A percentile compares a stretch with the other conserved stretches of the same genome.
Conservation (phyloP, 495 filamentous ascomycete species). For the Talaromyces nanjingensis region DNA sequence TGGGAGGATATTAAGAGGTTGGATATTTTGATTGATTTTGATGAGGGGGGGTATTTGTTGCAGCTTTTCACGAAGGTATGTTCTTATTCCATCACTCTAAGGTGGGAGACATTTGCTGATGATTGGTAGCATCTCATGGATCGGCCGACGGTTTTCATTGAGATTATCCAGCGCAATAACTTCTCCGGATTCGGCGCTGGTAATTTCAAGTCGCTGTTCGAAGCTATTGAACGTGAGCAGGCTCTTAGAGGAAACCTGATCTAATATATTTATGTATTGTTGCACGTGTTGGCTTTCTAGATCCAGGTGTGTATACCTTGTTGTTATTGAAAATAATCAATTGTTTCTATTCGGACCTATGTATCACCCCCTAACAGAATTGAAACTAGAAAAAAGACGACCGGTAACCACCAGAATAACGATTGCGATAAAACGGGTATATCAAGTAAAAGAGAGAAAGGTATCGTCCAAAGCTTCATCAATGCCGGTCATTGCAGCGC, state of each 20-base stretch:
- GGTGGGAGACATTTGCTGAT: slow-evolving; percentile 15
- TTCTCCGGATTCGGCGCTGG: slow-evolving; percentile 88
- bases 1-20: slow-evolving; percentile 63
- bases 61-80: slow-evolving; percentile 77
- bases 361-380: not conserved
- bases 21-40: slow-evolving; percentile 87
- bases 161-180: slow-evolving; percentile 84
- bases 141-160: slow-evolving; percentile 86
- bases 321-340: not conserved
- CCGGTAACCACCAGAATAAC: not conserved
- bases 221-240: slow-evolving; percentile 89
- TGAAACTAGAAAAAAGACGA: not conserved
- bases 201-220: slow-evolving; percentile 91
- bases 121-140: slow-evolving; percentile 69
- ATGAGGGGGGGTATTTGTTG: slow-evolving; percentile 77
- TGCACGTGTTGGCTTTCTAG: not conserved
- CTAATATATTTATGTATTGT: slow-evolving; percentile 8
- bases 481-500: slow-evolving; percentile 5
- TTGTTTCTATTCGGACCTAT: not conserved
- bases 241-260: slow-evolving; percentile 70
- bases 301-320: not conserved
- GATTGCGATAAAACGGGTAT: not conserved
- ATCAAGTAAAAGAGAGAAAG: not conserved
- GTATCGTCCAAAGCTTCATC: slow-evolving; percentile 4
- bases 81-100: not conserved